Evolutionary conservation across 345 rosid genomes (phyloP).

Genomic region (Trapa incisa): DNA sequence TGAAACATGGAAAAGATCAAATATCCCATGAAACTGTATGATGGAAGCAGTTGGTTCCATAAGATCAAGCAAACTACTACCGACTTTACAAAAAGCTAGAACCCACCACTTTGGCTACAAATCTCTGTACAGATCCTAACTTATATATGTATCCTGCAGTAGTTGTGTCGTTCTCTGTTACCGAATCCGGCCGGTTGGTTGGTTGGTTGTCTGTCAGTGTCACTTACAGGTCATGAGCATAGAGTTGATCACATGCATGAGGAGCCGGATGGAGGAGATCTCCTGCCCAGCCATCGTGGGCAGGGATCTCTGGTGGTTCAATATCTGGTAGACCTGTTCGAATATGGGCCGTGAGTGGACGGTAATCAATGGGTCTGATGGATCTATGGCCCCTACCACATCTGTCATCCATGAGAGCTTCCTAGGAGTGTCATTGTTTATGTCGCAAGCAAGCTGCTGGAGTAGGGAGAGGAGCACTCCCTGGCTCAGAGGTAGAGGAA

Average conservation of each 20-base stretch:
- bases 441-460: too few relatives aligned
- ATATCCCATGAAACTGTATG: not conserved
- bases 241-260: conserved; percentile 64
- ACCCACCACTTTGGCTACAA: not conserved
- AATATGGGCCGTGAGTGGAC: conserved; percentile 51
- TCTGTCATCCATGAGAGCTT: too few relatives aligned
- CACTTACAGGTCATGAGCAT: conserved; percentile 48
- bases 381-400: conserved; percentile 23
- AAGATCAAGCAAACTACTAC: not conserved
- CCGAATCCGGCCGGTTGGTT: too few relatives aligned
- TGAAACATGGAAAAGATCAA: too few relatives aligned
- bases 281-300: conserved; percentile 35
- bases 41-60: not conserved
- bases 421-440: not conserved
- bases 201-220: conserved; percentile 1
- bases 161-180: not conserved
- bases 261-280: conserved; percentile 38
- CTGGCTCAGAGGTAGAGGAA: conserved; percentile 16
- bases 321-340: conserved; percentile 64
- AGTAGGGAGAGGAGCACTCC: too few relatives aligned
- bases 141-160: not conserved
- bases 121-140: conserved; percentile 8
- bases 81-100: conserved; percentile 6
- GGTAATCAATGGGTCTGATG: conserved; percentile 52
- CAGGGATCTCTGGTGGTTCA: conserved; percentile 38